These are phyloP conservation scores for Vigna radiata DNA, from an alignment of 306 rosid species.

Conservation along the genomic window DNA sequence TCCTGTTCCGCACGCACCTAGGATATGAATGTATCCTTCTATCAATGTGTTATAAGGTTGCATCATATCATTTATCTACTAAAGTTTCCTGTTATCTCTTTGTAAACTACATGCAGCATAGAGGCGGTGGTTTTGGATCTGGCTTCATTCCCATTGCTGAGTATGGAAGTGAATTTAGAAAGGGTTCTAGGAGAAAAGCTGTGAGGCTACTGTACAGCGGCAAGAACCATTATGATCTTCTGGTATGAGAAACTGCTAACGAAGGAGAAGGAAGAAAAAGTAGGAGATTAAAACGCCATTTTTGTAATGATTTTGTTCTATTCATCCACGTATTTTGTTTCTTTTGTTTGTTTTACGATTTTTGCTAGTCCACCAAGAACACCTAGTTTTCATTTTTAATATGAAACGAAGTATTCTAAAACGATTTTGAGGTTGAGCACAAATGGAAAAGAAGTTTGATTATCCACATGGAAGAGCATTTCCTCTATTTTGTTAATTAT, in stretches of 20 bases:
- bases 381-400: not conserved
- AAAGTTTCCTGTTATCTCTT: conserved; percentile 18
- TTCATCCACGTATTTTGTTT: not conserved
- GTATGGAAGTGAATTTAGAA: conserved; percentile 82
- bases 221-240: conserved; percentile 93
- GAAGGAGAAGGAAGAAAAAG: not conserved
- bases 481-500: too few relatives aligned
- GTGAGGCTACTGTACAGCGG: conserved; percentile 87
- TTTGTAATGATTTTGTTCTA: not conserved
- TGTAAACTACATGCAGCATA: conserved; percentile 68
- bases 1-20: not conserved
- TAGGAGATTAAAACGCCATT: conserved; percentile 27
- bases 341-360: not conserved
- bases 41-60: conserved; percentile 11
- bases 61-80: conserved; percentile 9
- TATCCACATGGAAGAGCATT: too few relatives aligned
- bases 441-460: too few relatives aligned
- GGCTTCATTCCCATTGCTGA: conserved; percentile 93
- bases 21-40: not conserved
- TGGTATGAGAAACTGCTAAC: conserved; percentile 54
- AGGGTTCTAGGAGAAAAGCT: conserved; percentile 59
- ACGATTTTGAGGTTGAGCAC: conserved; percentile 9
- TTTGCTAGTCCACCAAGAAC: not conserved
- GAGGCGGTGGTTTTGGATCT: conserved; percentile 65
- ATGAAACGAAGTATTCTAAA: not conserved